Evolutionary conservation across 1,139 yeast species (phyloP), one percentile per base, ranked within the genome.

Genomic region (Geotrichum reessii): DNA sequence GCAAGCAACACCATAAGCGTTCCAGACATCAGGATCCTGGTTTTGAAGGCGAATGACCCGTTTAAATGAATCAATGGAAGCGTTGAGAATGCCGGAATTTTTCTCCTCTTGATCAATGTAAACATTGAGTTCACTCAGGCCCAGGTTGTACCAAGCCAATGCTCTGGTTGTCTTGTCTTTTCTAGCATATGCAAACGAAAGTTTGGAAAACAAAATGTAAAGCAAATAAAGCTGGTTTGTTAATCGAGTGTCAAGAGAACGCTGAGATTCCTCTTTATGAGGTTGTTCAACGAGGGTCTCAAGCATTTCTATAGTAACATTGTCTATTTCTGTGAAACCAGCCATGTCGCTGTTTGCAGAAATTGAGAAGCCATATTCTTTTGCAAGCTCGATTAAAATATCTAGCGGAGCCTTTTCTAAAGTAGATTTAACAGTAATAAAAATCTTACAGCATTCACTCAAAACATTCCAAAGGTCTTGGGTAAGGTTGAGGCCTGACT

Each of bases 1-100:
- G 0, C 85, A 75, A 0, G 89, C 85, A 63, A 86, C 80, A 12
- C 98, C 99, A 47, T 92, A 77, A 0, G 88, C 86, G 55, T 83
- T 78, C 99, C 99, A 93, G 61, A 84, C 84, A 37, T 81, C 83
- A 1, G 87, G 76, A 63, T 86, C 87, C 61, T 79, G 81, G 3
- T 85, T 80, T 68, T 92, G 97, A 21, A 84, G 73, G 59, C 81
- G 83, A 57, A 92, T 83, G 0, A 97, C 85, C 53, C 77, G 79
- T 65, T 87, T 87, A 62, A 88, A 76, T 8, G 79, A 73, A 24
- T 71, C 74, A 17, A 88, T 78, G 0, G 97, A 78, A 0, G 76
- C 71, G 22, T 79, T 79, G 58, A 85, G 74, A 59, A 65, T 63
- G 56, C 62, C 54, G 0, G 61, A 58, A 7, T 55, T 58, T 19